phyloP scores from a whole-genome alignment of 352 stramenopile genomes.

The Pythium guiyangense region DNA sequence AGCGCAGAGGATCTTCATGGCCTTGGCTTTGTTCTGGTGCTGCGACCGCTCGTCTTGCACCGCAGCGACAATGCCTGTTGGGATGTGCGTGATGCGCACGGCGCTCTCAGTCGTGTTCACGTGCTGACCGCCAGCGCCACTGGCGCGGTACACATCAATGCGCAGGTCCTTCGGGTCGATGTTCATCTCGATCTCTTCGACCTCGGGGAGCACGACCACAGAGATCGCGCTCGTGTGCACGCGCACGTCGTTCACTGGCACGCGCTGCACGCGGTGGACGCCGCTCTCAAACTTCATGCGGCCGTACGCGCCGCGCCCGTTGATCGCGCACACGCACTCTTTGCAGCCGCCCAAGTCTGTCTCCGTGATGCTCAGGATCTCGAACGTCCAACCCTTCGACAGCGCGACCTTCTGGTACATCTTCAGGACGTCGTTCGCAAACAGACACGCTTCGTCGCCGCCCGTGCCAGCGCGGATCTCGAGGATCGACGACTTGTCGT shows the following conservation, averaged over 20 bases:
- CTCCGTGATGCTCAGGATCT: constrained; percentile 84
- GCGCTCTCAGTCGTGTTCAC: constrained; percentile 99
- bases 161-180: constrained; percentile 95
- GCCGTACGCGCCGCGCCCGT: constrained; percentile 88
- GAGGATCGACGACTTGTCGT: constrained; percentile 96
- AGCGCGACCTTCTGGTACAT: constrained; percentile 92
- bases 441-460: constrained; percentile 96
- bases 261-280: constrained; percentile 96
- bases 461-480: constrained; percentile 96
- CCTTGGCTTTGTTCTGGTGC: constrained; percentile 98
- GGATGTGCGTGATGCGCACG: constrained; percentile 96
- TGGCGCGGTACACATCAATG: constrained; percentile 96
- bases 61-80: constrained; percentile 89
- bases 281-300: constrained; percentile 98
- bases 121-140: constrained; percentile 96
- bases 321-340: constrained; percentile 72
- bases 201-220: constrained; percentile 95
- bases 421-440: constrained; percentile 90
- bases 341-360: constrained; percentile 85
- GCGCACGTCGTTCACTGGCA: constrained; percentile 95
- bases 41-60: constrained; percentile 95
- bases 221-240: constrained; percentile 98
- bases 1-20: constrained; percentile 95
- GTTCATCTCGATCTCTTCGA: constrained; percentile 83
- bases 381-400: constrained; percentile 87